Conservation (phyloP, 495 filamentous ascomycete species). For the Elaphomyces granulatus region DNA sequence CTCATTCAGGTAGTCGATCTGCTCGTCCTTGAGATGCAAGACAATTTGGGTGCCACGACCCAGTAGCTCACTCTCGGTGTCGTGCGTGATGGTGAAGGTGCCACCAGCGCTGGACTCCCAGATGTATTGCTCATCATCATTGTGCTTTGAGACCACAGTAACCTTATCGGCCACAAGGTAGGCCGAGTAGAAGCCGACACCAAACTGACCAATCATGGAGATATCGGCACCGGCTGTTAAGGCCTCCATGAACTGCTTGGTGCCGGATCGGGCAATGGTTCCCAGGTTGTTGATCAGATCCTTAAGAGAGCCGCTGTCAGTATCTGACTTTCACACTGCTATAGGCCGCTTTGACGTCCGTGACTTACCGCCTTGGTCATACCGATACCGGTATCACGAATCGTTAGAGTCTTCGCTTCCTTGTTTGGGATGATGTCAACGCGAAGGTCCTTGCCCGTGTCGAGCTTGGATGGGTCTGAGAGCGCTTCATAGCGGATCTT, state of each 20-base stretch:
- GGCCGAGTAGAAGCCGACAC: slow-evolving; percentile 99
- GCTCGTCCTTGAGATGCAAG: slow-evolving; percentile 98
- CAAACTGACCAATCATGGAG: slow-evolving; percentile 99
- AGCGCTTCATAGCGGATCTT: slow-evolving; percentile 99
- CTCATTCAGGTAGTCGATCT: slow-evolving; percentile 96
- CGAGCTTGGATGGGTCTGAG: slow-evolving; percentile 93
- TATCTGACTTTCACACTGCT: neutral
- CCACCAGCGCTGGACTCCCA: slow-evolving; percentile 98
- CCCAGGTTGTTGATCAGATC: slow-evolving; percentile 99
- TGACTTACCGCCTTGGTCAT: slow-evolving; percentile 97
- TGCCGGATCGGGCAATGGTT: slow-evolving; percentile 96
- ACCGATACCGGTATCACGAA: slow-evolving; percentile 95
- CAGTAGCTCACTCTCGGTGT: slow-evolving; percentile 80
- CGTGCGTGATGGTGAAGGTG: slow-evolving; percentile 85
- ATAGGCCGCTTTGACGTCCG: neutral
- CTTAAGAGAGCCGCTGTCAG: slow-evolving; percentile 27
- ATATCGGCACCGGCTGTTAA: slow-evolving; percentile 96
- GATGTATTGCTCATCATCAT: slow-evolving; percentile 99
- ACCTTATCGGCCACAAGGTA: slow-evolving; percentile 98
- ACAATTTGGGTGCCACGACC: slow-evolving; percentile 96
- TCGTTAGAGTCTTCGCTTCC: slow-evolving; percentile 91
- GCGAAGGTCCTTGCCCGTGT: slow-evolving; percentile 88
- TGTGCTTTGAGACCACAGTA: slow-evolving; percentile 93
- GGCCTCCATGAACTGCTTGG: slow-evolving; percentile 99
- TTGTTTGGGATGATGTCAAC: slow-evolving; percentile 97